Percentiles rank a stretch among this genome's conserved stretches.
These are phyloP conservation scores for Pythium aristosporum DNA, from an alignment of 352 stramenopile species.

Conservation along the genomic window DNA sequence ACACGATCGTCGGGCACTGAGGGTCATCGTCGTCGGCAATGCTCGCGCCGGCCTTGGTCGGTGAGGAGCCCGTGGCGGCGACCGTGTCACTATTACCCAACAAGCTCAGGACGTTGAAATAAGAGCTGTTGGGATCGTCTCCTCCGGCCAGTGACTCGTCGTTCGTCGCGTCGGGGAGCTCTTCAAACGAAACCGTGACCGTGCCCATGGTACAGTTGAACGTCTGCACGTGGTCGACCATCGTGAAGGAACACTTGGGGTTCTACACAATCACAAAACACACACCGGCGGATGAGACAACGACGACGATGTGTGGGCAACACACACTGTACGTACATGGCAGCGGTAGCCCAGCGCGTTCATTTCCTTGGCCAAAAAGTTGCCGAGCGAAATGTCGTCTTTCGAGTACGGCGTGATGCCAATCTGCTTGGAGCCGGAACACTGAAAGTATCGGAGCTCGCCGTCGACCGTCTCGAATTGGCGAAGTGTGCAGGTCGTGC, in stretches of 20 bases:
- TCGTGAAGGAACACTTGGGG: conserved; percentile 73
- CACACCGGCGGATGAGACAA: neutral
- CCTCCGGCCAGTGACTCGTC: neutral
- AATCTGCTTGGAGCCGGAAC: conserved; percentile 66
- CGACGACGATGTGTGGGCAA: neutral
- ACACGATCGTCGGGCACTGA: conserved; percentile 80
- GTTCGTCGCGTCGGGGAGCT: conserved; percentile 34
- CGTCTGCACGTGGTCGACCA: conserved; percentile 82
- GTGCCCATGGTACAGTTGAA: conserved; percentile 74
- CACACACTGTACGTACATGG: conserved; percentile 39
- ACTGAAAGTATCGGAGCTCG: conserved; percentile 68
- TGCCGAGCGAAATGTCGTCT: conserved; percentile 78
- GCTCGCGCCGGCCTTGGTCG: neutral
- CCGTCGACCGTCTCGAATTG: conserved; percentile 46
- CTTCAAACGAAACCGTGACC: conserved; percentile 81
- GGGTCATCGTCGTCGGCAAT: conserved; percentile 3
- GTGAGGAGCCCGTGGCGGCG: conserved; percentile 12
- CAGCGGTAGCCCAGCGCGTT: conserved; percentile 68
- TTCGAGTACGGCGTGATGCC: conserved; percentile 60
- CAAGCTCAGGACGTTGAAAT: conserved; percentile 49
- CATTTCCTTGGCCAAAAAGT: conserved; percentile 77
- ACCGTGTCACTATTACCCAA: conserved; percentile 18
- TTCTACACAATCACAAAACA: conserved; percentile 40
- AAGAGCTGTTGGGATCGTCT: conserved; percentile 21
- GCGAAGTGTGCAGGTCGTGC: conserved; percentile 70